These are phyloP conservation scores for Trichosporon asahii DNA, from an alignment of 1,284 basidiomycete species.

Conservation along the genomic window DNA sequence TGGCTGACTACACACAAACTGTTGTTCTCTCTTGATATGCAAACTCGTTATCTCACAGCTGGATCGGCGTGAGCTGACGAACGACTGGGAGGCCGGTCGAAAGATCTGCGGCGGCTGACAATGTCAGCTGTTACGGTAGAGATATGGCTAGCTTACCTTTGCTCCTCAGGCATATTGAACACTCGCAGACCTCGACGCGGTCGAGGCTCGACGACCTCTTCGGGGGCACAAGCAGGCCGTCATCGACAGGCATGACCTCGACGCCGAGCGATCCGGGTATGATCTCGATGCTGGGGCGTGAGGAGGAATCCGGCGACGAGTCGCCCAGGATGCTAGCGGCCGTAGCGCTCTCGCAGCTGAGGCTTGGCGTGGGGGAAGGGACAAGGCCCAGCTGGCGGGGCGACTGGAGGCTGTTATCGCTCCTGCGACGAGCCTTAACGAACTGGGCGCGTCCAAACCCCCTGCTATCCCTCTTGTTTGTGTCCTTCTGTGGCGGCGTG, in stretches of 20 bases:
- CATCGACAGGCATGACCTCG: neutral
- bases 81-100: neutral
- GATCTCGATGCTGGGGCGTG: neutral
- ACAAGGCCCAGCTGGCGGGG: neutral
- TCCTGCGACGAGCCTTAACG: neutral
- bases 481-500: neutral
- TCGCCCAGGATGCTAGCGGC: conserved; percentile 7
- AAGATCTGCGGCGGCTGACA: neutral
- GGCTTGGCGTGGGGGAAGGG: neutral
- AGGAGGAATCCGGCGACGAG: neutral
- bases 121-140: neutral
- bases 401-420: neutral
- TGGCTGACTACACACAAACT: conserved; percentile 9
- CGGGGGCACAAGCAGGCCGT: neutral
- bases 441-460: neutral
- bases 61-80: neutral
- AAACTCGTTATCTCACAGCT: neutral
- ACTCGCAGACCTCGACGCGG: neutral
- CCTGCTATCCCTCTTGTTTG: neutral
- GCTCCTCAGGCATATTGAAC: neutral
- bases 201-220: neutral
- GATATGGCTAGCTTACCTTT: neutral
- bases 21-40: conserved; percentile 10
- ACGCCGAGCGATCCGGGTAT: neutral
- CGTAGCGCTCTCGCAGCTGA: conserved; percentile 4